These are phyloP conservation scores for Linum usitatissimum DNA, from an alignment of 345 rosid genomes.

Conservation along the genomic window DNA sequence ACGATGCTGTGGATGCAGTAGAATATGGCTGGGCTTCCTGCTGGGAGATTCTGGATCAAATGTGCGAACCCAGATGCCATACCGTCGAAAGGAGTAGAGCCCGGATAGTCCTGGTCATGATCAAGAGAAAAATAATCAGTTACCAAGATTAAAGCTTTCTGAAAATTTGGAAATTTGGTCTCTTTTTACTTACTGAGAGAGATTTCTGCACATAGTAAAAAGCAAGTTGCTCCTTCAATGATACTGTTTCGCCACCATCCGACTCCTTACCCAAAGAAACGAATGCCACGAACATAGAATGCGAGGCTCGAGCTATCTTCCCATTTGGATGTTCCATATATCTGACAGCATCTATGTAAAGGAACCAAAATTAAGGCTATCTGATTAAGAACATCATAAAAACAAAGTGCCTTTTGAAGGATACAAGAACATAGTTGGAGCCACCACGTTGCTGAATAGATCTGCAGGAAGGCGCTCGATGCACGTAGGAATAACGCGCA, in stretches of 20 bases:
- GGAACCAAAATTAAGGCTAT: constrained; percentile 22
- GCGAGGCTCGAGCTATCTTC: constrained; percentile 72
- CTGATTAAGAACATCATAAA: not conserved
- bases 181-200: constrained; percentile 45
- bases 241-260: constrained; percentile 38
- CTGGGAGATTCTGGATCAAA: constrained; percentile 75
- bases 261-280: constrained; percentile 55
- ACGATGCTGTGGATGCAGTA: constrained; percentile 65
- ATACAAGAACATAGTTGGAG: constrained; percentile 90
- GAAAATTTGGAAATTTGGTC: not conserved
- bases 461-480: constrained; percentile 50
- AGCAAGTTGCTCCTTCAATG: constrained; percentile 68
- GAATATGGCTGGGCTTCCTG: constrained; percentile 82
- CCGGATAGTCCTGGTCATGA: constrained; percentile 57
- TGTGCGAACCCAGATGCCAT: constrained; percentile 91
- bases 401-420: constrained; percentile 21
- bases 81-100: constrained; percentile 80
- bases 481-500: constrained; percentile 83
- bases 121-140: constrained; percentile 10
- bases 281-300: constrained; percentile 67
- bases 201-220: constrained; percentile 80
- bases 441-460: constrained; percentile 53
- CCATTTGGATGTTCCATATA: constrained; percentile 77
- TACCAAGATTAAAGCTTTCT: not conserved
- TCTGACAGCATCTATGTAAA: constrained; percentile 39